Base-by-base conservation (phyloP, 768 basidiomycete genomes). In the Suillus discolor region DNA sequence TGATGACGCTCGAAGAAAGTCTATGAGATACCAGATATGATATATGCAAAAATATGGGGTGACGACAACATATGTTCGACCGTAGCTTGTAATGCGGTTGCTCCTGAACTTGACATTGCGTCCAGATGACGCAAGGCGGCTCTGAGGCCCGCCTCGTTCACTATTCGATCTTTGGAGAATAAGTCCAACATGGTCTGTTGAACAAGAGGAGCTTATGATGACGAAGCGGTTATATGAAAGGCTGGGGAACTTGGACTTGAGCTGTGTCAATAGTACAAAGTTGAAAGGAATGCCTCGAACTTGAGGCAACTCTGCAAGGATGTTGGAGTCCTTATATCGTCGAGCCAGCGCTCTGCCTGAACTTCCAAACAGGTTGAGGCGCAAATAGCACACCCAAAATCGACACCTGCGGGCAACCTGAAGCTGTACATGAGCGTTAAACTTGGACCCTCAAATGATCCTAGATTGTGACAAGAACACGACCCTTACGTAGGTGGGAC, bases 21-120 rank as follows among this genome's bases (percentile, higher is more conserved):
- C 15, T 53, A 5, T 16, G 23, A 66, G 70, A 61, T 63, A 73
- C 77, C 66, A 2, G 78, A 79, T 2, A 77, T 34, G 1, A 79
- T 25, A n/a, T 71, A 76, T 5, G 74, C 73, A 2, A 78, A 79
- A 12, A 77, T 66, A 15, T 66, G 42, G 0, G 75, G 70, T 5
- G 67, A 39, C 2, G 73, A 71, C 28, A 75, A 69, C 62, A 79
- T 64, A 59, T 76, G 69, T 64, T 70, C 69, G 28, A 74, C 20
- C 64, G 72, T 66, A 69, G 72, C 67, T 64, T 57, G 68, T 68
- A 75, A 67, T 51, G 34, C 63, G 0, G 63, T 18, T 41, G 67
- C 68, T 65, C 69, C 71, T 41, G 51, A 71, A 65, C 64, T 68
- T 68, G 75, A 74, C 64, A 79, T 70, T 65, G 72, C 71, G 55